Base-by-base conservation (phyloP, 495 filamentous ascomycete species). In the Terfezia claveryi region DNA sequence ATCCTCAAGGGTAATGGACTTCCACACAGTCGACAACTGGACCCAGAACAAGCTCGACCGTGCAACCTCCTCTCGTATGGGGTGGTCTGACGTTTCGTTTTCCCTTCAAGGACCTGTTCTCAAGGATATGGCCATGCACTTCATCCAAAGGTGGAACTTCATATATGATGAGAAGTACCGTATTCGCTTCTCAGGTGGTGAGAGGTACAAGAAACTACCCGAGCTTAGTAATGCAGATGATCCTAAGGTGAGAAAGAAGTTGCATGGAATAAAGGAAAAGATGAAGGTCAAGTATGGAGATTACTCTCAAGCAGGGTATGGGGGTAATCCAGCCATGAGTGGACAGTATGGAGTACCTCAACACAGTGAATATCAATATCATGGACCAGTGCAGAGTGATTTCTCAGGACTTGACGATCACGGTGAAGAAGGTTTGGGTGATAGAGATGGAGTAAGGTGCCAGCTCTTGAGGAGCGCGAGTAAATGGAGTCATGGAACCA, bases 71-170 rank as follows among this genome's bases (percentile, higher is more conserved):
- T 83, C 85, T 10, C 77, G 89, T 52, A 94, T 96, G 86, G 89
- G 89, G 10, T 94, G 87, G 87, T 81, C 84, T 23, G 89, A 96
- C 68, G 75, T 96, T 55, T 82, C 83, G 36, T 70, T 96, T 36
- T 86, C 81, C 55, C 61, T 96, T 27, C 74, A 73, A n/a, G 89
- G 89, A 0, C 82, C 82, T 0, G 81, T 82, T 10, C 80, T 92
- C 0, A 73, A 83, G 54, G 89, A 86, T 63, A 70, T 96, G 16
- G 73, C 77, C 17, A 72, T 73, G 2, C 86, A 94, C 62, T 96
- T 96, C 61, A 73, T 80, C 11, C 79, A 94, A 59, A 72, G 89
- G 56, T 96, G 89, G 88, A 94, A 94, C 68, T 94, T 83, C 64
- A 91, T 96, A 55, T 94, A 79, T 55, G 72, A 80, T 51, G 74